Evolutionary conservation across 345 rosid genomes (phyloP).

Genomic region (Cardamine occulta): DNA sequence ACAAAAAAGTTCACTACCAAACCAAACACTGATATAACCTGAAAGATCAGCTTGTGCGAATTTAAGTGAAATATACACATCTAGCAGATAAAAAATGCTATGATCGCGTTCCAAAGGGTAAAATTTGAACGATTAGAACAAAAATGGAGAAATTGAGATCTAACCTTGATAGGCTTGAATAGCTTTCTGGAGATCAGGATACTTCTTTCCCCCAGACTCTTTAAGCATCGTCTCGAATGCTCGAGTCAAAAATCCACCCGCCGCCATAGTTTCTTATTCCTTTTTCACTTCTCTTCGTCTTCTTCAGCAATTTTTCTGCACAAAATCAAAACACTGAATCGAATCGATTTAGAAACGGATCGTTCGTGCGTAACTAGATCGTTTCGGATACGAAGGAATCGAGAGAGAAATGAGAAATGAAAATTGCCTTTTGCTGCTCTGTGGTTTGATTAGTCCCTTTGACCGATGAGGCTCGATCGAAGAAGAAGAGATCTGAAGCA

Average conservation of each 20-base stretch:
- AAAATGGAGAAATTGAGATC: conserved; percentile 41
- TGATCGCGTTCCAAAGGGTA: conserved; percentile 1
- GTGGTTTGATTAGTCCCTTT: conserved; percentile 18
- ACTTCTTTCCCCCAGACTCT: conserved; percentile 84
- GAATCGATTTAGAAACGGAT: conserved; percentile 11
- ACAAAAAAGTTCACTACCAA: conserved; percentile 20
- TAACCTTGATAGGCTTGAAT: conserved; percentile 77
- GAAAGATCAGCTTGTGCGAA: background rate
- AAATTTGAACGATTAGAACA: background rate
- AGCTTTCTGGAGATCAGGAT: conserved; percentile 84
- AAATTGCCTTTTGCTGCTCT: conserved; percentile 23
- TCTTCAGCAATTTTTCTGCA: conserved; percentile 16
- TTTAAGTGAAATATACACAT: background rate
- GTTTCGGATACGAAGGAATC: conserved; percentile 5
- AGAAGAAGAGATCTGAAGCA: conserved; percentile 43
- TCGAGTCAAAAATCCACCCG: conserved; percentile 90
- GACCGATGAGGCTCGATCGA: conserved; percentile 38
- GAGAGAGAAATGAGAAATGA: conserved; percentile 29
- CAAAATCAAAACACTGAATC: conserved; percentile 15
- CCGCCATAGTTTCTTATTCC: conserved; percentile 55
- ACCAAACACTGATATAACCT: background rate
- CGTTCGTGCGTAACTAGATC: conserved; percentile 27
- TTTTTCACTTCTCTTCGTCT: conserved; percentile 11
- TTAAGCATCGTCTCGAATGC: conserved; percentile 97
- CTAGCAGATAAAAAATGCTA: conserved; percentile 15